Conservation (phyloP, 768 basidiomycete genomes). For the Sarcodon sp. region DNA sequence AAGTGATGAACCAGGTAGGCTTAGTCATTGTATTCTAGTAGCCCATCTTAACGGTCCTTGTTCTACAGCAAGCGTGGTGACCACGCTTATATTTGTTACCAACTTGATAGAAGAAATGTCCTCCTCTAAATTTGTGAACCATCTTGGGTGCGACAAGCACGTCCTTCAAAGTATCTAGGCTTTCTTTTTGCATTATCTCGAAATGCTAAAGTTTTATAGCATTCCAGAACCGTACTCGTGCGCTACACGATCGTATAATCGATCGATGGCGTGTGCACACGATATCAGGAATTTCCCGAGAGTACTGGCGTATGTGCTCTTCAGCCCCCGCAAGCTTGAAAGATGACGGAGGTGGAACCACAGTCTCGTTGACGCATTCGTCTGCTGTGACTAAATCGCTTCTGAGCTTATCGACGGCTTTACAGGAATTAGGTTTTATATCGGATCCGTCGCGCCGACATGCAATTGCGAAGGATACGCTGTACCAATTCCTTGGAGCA, state of each 20-base stretch:
- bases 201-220: constrained; percentile 19
- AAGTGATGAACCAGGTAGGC: constrained; percentile 22
- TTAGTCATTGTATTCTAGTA: neutral
- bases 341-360: neutral
- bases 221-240: constrained; percentile 29
- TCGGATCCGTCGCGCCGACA: constrained; percentile 15
- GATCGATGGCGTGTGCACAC: constrained; percentile 39
- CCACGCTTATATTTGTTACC: constrained; percentile 32
- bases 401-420: constrained; percentile 34
- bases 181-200: neutral
- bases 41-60: neutral
- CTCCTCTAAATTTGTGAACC: constrained; percentile 27
- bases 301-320: constrained; percentile 2
- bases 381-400: constrained; percentile 41
- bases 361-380: constrained; percentile 17
- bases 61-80: constrained; percentile 8
- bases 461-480: constrained; percentile 8
- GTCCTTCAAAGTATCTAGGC: constrained; percentile 20
- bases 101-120: constrained; percentile 36
- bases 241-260: constrained; percentile 32
- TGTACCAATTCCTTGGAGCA: constrained; percentile 4
- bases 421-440: constrained; percentile 40
- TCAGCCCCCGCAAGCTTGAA: neutral
- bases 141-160: constrained; percentile 28
- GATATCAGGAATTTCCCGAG: constrained; percentile 12